phyloP scores from a whole-genome alignment of 331 rosid genomes.

The Rhamnella rubrinervis region DNA sequence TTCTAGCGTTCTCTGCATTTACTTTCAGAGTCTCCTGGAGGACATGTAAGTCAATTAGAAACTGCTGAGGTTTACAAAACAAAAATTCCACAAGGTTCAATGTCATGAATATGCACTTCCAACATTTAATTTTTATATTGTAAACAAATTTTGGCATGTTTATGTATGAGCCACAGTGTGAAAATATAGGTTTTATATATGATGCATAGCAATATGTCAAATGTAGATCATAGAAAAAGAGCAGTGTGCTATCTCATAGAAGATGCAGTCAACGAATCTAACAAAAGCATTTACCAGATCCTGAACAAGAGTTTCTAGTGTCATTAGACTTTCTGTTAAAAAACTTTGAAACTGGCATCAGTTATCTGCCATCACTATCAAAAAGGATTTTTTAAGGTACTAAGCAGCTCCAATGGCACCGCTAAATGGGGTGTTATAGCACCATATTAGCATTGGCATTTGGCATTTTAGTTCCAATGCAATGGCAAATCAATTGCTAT shows the following conservation, averaged over 20 bases:
- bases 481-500: no score
- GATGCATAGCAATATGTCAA: neutral
- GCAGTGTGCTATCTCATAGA: neutral
- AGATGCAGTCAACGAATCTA: neutral
- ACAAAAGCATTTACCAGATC: conserved; percentile 8
- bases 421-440: no score
- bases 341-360: no score
- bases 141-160: no score
- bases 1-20: conserved; percentile 54
- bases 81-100: neutral
- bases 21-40: conserved; percentile 53
- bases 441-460: no score
- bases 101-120: neutral
- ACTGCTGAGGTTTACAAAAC: neutral
- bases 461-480: no score
- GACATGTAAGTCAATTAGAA: conserved; percentile 19
- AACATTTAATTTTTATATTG: no score
- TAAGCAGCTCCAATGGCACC: no score
- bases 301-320: neutral
- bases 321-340: no score
- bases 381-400: no score
- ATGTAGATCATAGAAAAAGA: neutral
- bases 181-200: neutral
- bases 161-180: no score
- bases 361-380: no score